Conservation (phyloP, 2,329 filamentous ascomycete species). For the Fusarium globosum region DNA sequence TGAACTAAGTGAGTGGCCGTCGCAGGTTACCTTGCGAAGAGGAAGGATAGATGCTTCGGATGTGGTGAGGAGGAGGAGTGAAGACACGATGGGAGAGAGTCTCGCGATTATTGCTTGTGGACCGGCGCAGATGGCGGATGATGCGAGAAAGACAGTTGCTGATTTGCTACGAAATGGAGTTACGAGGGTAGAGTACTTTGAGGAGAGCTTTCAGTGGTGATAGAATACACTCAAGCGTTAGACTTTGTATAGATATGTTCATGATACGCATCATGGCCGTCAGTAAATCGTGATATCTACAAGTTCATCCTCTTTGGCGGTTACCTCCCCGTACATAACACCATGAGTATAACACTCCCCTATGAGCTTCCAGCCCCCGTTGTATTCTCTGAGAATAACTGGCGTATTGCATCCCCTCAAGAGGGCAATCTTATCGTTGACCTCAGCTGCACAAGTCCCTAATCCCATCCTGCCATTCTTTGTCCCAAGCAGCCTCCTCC, state of each 20-base stretch:
- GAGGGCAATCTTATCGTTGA: not conserved
- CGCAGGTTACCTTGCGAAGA: conserved; percentile 29
- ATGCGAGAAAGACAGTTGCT: conserved; percentile 52
- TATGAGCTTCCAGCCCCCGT: rapidly evolving
- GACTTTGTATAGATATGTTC: not conserved
- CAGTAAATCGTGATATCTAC: not conserved
- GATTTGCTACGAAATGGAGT: conserved; percentile 44
- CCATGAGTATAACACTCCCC: conserved; percentile 10
- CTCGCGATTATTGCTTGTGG: conserved; percentile 59
- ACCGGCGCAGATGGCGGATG: conserved; percentile 58
- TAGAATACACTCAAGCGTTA: not conserved
- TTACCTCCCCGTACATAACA: conserved; percentile 1
- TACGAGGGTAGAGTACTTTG: conserved; percentile 54
- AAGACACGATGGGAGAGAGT: conserved; percentile 36
- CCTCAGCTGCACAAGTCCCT: not conserved
- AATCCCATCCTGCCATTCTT: conserved; percentile 4
- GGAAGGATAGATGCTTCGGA: conserved; percentile 50
- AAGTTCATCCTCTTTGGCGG: not conserved
- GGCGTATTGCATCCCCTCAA: not conserved
- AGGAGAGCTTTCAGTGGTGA: conserved; percentile 59
- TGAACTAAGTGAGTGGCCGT: conserved; percentile 18
- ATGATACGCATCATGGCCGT: not conserved
- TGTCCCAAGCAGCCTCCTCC: not conserved
- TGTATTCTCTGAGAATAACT: not conserved
- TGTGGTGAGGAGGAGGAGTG: conserved; percentile 47